Base-by-base conservation (phyloP, 2,329 filamentous ascomycete species). In the Cladosporium sphaerospermum region DNA sequence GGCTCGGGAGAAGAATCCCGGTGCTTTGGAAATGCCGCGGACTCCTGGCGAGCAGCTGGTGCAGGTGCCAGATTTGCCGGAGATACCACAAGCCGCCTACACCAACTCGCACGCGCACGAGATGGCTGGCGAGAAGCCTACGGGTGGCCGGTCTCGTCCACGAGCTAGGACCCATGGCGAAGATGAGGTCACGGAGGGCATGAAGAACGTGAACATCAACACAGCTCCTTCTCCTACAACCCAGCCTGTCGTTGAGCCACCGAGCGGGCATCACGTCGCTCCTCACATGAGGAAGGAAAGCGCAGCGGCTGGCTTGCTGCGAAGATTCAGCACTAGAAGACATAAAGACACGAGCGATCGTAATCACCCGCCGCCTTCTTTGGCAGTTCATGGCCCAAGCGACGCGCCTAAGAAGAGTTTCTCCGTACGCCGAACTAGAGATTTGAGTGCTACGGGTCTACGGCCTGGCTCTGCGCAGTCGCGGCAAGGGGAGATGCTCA, bases 131-230 rank as follows among this genome's bases (percentile, higher is more conserved):
- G 90, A 96, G 70, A 91, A 85, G 65, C 85, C 88, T 9, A 93
- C 88, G 1, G 89, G 90, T 41, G 88, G 89, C 42, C 80, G 92
- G 55, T 85, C 88, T 33, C 80, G 93, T 46, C 89, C 91, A 7
- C 81, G 93, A 45, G 90, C 93, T 34, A 81, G 93, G 59, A 97
- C 93, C 0, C 92, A 97, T 65, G 93, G 92, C 13, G 93, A 97
- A 69, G 92, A 97, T 57, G 93, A 99, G 54, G 80, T 89, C 9
- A 79, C 84, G 0, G 88, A 95, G 45, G 78, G 79, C 7, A 73
- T 87, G 67, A 86, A 89, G 69, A 82, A 83, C 59, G 71, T 86
- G 16, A 82, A 84, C 58, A 64, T 80, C 28, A 68, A 78, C 40
- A 78, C 84, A 23, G 77, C 82, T 18, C 80, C 82, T 32, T 58